These are phyloP conservation scores for Ogataea methylovora DNA, from an alignment of 805 yeast genomes.

Conservation along the genomic window DNA sequence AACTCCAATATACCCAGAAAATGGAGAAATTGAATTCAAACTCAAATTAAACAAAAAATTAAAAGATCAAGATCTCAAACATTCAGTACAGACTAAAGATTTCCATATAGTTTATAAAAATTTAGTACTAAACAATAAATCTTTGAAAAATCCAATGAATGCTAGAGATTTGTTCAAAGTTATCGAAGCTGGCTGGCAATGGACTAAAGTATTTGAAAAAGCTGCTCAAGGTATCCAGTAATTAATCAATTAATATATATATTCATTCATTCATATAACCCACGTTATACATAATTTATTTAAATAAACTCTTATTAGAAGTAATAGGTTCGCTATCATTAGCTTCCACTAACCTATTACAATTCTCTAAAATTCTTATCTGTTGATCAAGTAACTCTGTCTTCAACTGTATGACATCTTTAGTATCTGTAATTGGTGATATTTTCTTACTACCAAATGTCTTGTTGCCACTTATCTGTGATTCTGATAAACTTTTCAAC, in stretches of 20 bases:
- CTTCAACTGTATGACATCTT: slow-evolving; percentile 35
- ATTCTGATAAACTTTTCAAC: slow-evolving; percentile 6
- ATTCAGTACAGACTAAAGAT: slow-evolving; percentile 34
- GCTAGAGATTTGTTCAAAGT: slow-evolving; percentile 64
- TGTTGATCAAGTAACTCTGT: slow-evolving; percentile 70
- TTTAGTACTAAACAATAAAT: slow-evolving; percentile 62
- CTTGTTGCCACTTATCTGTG: not conserved
- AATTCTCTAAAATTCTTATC: slow-evolving; percentile 59
- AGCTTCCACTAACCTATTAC: slow-evolving; percentile 30
- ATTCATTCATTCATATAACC: not conserved
- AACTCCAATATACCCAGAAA: slow-evolving; percentile 24
- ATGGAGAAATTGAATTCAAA: slow-evolving; percentile 16
- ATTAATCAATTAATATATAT: not conserved
- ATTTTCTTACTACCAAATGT: slow-evolving; percentile 4
- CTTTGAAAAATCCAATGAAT: slow-evolving; percentile 64
- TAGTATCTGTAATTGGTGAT: not conserved
- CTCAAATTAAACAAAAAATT: slow-evolving; percentile 14
- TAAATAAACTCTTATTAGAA: not conserved
- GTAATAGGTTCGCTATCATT: slow-evolving; percentile 1
- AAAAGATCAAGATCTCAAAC: slow-evolving; percentile 18
- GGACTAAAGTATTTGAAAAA: slow-evolving; percentile 49
- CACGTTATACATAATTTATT: too few relatives aligned
- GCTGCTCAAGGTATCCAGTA: slow-evolving; percentile 23
- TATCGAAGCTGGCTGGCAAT: slow-evolving; percentile 80
- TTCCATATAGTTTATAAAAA: slow-evolving; percentile 59